Base-by-base conservation (phyloP, 2,329 filamentous ascomycete genomes). In the Setomelanomma holmii region DNA sequence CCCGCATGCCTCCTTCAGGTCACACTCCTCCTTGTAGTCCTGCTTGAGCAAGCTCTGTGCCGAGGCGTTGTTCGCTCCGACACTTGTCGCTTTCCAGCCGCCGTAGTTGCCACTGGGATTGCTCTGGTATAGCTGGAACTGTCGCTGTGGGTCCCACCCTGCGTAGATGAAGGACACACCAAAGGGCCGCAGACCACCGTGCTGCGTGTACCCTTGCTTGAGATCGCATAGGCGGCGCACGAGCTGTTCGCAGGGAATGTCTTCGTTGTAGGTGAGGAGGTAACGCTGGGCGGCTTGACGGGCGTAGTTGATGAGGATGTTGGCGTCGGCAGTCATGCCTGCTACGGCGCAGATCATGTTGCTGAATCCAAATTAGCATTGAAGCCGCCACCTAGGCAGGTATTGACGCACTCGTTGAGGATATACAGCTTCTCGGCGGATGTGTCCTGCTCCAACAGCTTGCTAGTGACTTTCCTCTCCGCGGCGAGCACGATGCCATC, bases 281-380 rank as follows among this genome's bases (percentile, higher is more conserved):
- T 99, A 98, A 74, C 89, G 87, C 81, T 99, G 95, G 68, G 95
- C 95, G 70, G 91, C 90, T 85, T 96, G 91, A 68, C 95, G 92
- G 75, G 95, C 96, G 79, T 96, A 97, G 84, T 99, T 99, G 87
- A 99, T 99, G 76, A 99, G 91, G 78, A 99, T 99, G 83, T 99
- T 99, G 77, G 95, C 95, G 75, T 99, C 95, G 72, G 95, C 95
- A 40, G 93, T 99, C 93, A 99, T 98, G 74, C 95, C 95, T 69
- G 95, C 95, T 55, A 99, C 95, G 56, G 95, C 95, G 79, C 93
- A 97, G 79, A 99, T 98, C 96, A 99, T 99, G 83, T 99, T 99
- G 82, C 93, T 98, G 63, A 1, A 22, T 4, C 2, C 4, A 11
- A 16, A 20, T 69, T 39, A 66, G 63, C 34, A 44, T 17, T 12